Evolutionary conservation across 768 basidiomycete species (phyloP).

Genomic region (Serpula lacrymans): DNA sequence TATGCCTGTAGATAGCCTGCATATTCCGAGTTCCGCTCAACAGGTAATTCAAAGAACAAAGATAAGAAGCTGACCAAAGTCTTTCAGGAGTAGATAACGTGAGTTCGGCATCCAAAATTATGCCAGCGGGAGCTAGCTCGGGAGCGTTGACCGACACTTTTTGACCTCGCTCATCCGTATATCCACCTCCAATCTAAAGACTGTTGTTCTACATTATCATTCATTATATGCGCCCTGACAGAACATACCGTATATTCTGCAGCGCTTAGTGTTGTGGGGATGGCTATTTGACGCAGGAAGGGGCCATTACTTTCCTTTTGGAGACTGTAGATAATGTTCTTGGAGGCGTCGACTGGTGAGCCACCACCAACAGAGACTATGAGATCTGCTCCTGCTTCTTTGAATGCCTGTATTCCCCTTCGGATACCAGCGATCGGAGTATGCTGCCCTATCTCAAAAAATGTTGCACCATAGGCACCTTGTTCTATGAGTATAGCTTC

Average conservation of each 20-base stretch:
- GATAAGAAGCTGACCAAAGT: slow-evolving; percentile 51
- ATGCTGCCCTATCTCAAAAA: slow-evolving; percentile 72
- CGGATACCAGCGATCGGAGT: slow-evolving; percentile 65
- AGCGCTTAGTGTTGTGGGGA: slow-evolving; percentile 79
- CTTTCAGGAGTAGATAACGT: slow-evolving; percentile 70
- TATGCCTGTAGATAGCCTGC: slow-evolving; percentile 75
- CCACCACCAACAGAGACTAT: slow-evolving; percentile 78
- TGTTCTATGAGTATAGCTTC: slow-evolving; percentile 53
- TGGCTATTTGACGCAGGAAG: slow-evolving; percentile 65
- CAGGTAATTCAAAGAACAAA: slow-evolving; percentile 5
- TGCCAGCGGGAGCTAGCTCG: slow-evolving; percentile 62
- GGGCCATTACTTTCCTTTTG: slow-evolving; percentile 53
- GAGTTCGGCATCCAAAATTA: slow-evolving; percentile 76
- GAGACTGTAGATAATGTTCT: slow-evolving; percentile 64
- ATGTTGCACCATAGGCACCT: slow-evolving; percentile 63
- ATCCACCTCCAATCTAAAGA: slow-evolving; percentile 61
- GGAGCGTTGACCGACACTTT: slow-evolving; percentile 56
- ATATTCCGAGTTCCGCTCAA: slow-evolving; percentile 10
- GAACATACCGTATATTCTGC: slow-evolving; percentile 64
- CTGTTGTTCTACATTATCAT: not conserved
- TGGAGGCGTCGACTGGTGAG: slow-evolving; percentile 76
- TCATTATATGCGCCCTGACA: not conserved
- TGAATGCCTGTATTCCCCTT: slow-evolving; percentile 52
- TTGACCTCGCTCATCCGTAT: slow-evolving; percentile 62
- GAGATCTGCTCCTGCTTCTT: slow-evolving; percentile 56